These are phyloP conservation scores for Hypomyces perniciosus DNA, from an alignment of 2,329 filamentous ascomycete genomes.

Conservation along the genomic window DNA sequence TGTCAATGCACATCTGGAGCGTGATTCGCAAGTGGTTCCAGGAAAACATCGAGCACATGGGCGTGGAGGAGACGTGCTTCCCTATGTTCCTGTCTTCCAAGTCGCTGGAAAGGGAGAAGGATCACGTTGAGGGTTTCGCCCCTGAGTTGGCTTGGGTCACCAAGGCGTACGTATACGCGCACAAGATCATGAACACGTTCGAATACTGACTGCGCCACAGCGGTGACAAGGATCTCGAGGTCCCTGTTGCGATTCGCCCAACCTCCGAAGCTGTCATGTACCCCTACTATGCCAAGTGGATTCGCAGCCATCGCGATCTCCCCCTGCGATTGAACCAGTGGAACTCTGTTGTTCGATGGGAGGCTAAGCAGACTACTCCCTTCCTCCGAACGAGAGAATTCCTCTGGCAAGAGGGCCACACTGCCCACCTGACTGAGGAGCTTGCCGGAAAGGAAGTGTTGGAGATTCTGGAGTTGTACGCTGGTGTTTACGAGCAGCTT, in stretches of 20 bases:
- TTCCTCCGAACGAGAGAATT: conserved; percentile 94
- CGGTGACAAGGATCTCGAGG: conserved; percentile 88
- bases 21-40: conserved; percentile 62
- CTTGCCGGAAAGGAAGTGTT: conserved; percentile 79
- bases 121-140: conserved; percentile 97
- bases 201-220: conserved; percentile 36
- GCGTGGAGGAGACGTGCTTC: conserved; percentile 93
- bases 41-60: conserved; percentile 77
- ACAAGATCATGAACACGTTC: not conserved
- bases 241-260: conserved; percentile 61
- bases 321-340: conserved; percentile 94
- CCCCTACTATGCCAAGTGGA: conserved; percentile 94
- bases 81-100: conserved; percentile 92
- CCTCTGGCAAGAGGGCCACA: conserved; percentile 95
- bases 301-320: conserved; percentile 90
- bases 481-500: conserved; percentile 85
- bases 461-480: conserved; percentile 90
- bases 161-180: conserved; percentile 55
- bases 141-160: conserved; percentile 88
- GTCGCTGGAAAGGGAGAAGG: conserved; percentile 82
- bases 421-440: conserved; percentile 78
- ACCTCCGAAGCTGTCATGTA: conserved; percentile 83
- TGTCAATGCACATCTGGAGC: conserved; percentile 62
- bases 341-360: conserved; percentile 91
- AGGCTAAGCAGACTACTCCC: conserved; percentile 85